Percentiles rank a stretch among this genome's conserved stretches.
These are phyloP conservation scores for Poa annua DNA, from an alignment of 176 grass and related monocot species.

Conservation along the genomic window DNA sequence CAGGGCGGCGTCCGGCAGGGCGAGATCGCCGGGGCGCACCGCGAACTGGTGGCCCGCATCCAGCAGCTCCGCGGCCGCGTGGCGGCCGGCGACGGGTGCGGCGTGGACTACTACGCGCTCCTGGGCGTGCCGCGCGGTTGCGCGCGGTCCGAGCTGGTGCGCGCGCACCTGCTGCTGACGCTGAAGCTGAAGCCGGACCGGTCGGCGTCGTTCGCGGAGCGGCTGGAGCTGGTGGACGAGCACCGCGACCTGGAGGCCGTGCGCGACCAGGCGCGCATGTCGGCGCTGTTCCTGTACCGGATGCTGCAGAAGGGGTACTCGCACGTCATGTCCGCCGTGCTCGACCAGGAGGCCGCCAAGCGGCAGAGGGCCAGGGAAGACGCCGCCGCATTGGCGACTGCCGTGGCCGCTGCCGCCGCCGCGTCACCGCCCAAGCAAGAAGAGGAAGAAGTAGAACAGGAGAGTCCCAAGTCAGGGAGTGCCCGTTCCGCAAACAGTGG, in stretches of 20 bases:
- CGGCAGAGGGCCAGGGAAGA: conserved; percentile 59
- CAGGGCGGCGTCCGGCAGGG: conserved; percentile 64
- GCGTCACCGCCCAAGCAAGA: background rate
- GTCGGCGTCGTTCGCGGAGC: conserved; percentile 69
- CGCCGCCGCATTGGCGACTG: background rate
- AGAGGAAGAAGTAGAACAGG: background rate
- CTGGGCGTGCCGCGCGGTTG: conserved; percentile 66
- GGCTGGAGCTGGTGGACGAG: conserved; percentile 85
- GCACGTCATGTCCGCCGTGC: conserved; percentile 59
- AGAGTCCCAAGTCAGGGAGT: background rate
- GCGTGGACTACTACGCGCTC: conserved; percentile 76
- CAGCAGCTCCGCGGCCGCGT: conserved; percentile 65
- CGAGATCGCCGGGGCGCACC: conserved; percentile 70
- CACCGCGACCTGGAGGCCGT: conserved; percentile 79
- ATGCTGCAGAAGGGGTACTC: conserved; percentile 93
- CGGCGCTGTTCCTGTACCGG: conserved; percentile 81
- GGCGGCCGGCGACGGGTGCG: conserved; percentile 53
- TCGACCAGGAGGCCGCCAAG: conserved; percentile 50
- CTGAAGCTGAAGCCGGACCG: conserved; percentile 90
- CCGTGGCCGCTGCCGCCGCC: background rate
- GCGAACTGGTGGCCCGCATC: conserved; percentile 59
- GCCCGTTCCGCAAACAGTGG: background rate
- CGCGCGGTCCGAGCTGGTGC: conserved; percentile 68
- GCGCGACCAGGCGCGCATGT: conserved; percentile 92
- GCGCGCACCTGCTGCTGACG: conserved; percentile 76